These are phyloP conservation scores for Pythium aristosporum DNA, from an alignment of 352 stramenopile genomes.

Conservation along the genomic window DNA sequence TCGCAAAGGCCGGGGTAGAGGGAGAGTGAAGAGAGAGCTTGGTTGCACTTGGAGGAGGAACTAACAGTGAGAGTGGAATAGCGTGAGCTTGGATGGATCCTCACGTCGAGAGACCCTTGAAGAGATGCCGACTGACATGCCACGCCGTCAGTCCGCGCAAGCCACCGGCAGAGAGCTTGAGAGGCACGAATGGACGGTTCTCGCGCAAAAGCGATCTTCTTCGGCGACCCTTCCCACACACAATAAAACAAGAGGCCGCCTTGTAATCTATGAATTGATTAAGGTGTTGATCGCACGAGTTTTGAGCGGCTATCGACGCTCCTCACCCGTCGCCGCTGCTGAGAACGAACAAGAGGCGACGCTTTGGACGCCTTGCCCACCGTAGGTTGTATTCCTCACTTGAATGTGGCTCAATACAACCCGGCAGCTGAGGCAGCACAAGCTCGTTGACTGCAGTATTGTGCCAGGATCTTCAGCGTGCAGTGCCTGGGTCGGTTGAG, in stretches of 20 bases:
- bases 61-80: too few species aligned
- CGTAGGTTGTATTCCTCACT: background rate
- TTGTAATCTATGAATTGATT: background rate
- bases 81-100: too few species aligned
- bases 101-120: too few species aligned
- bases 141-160: too few species aligned
- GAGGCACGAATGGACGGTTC: background rate
- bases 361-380: background rate
- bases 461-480: too few species aligned
- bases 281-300: too few species aligned
- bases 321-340: background rate
- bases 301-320: background rate
- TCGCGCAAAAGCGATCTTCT: background rate
- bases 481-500: too few species aligned
- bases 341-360: background rate
- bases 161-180: background rate
- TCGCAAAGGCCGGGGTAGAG: too few species aligned
- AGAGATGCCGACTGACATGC: too few species aligned
- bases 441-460: too few species aligned
- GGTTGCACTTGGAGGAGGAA: background rate
- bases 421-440: too few species aligned
- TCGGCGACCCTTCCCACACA: background rate
- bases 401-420: too few species aligned
- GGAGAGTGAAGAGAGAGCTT: background rate
- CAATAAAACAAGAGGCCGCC: background rate